These are phyloP conservation scores for Monosporozyma siamensis DNA, from an alignment of 805 yeast genomes.

Conservation along the genomic window DNA sequence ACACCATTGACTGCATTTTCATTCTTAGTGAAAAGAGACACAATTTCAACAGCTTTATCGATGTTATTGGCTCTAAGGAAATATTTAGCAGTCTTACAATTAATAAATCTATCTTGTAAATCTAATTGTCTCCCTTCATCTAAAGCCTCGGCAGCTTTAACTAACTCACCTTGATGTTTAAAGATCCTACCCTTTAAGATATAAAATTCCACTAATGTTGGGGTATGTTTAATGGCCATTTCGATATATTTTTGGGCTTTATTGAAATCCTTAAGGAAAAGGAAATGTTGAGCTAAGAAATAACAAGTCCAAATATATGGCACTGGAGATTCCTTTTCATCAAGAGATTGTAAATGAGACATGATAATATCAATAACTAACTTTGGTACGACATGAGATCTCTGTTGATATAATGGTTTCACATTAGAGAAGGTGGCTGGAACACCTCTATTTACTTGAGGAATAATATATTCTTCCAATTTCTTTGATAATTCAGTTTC, in stretches of 20 bases:
- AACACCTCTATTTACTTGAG: conserved; percentile 67
- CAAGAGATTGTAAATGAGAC: conserved; percentile 35
- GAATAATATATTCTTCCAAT: conserved; percentile 45
- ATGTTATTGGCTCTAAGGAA: conserved; percentile 64
- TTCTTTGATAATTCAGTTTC: conserved; percentile 36
- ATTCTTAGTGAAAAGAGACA: conserved; percentile 76
- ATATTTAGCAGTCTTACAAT: conserved; percentile 80
- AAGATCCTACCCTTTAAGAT: conserved; percentile 71
- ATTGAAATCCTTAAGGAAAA: conserved; percentile 43
- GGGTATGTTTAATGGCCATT: conserved; percentile 59
- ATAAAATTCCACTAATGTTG: conserved; percentile 76
- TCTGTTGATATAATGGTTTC: conserved; percentile 61
- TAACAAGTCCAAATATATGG: conserved; percentile 55
- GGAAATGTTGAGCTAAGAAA: conserved; percentile 70
- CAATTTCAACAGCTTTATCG: conserved; percentile 63
- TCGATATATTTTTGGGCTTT: conserved; percentile 52
- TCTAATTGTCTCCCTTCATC: conserved; percentile 67
- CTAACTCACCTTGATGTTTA: conserved; percentile 57
- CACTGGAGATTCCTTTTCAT: conserved; percentile 28
- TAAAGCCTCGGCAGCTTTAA: conserved; percentile 56
- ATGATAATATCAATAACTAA: conserved; percentile 46
- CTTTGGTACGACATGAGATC: conserved; percentile 29
- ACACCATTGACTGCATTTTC: conserved; percentile 78
- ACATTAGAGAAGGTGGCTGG: conserved; percentile 85
- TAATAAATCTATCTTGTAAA: conserved; percentile 84